A percentile compares a stretch with the other conserved stretches of the same genome.
Evolutionary conservation across 805 yeast species (phyloP).

Genomic region (Peterozyma toletana): DNA sequence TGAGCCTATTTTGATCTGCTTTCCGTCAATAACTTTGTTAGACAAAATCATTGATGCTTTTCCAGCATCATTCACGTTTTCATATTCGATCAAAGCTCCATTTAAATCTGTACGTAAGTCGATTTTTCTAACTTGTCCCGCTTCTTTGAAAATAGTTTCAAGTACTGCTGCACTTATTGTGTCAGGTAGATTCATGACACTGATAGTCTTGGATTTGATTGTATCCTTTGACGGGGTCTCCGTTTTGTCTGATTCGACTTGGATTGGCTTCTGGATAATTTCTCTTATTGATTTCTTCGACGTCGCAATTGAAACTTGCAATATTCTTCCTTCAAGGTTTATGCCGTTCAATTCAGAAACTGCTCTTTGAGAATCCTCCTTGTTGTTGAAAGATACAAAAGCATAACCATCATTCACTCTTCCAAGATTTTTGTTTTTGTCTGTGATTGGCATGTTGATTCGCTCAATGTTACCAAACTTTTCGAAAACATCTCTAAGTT

Average conservation of each 20-base stretch:
- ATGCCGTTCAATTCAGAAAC: slow-evolving; percentile 29
- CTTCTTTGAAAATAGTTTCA: slow-evolving; percentile 17
- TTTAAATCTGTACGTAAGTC: slow-evolving; percentile 36
- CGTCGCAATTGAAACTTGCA: slow-evolving; percentile 44
- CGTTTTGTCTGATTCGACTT: not conserved
- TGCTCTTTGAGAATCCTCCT: slow-evolving; percentile 40
- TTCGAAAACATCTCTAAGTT: slow-evolving; percentile 33
- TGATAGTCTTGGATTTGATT: slow-evolving; percentile 17
- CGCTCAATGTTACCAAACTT: slow-evolving; percentile 47
- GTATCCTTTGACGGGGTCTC: slow-evolving; percentile 1
- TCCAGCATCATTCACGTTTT: slow-evolving; percentile 38
- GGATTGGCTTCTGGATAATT: slow-evolving; percentile 1
- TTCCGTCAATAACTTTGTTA: slow-evolving; percentile 29
- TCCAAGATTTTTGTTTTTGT: slow-evolving; percentile 22
- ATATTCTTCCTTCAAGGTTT: slow-evolving; percentile 35
- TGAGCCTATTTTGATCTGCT: slow-evolving; percentile 20
- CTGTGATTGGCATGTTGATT: slow-evolving; percentile 39
- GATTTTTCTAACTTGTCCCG: slow-evolving; percentile 33
- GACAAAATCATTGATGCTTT: slow-evolving; percentile 36
- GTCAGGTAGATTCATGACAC: slow-evolving; percentile 23
- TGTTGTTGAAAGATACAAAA: slow-evolving; percentile 42
- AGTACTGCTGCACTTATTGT: slow-evolving; percentile 22
- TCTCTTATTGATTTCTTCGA: slow-evolving; percentile 25
- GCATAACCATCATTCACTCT: slow-evolving; percentile 56
- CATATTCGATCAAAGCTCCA: slow-evolving; percentile 46